Percentiles rank a stretch among this genome's conserved stretches.
phyloP scores from a whole-genome alignment of 192 early-diverging fungal species.

The Obelidium mucronatum region DNA sequence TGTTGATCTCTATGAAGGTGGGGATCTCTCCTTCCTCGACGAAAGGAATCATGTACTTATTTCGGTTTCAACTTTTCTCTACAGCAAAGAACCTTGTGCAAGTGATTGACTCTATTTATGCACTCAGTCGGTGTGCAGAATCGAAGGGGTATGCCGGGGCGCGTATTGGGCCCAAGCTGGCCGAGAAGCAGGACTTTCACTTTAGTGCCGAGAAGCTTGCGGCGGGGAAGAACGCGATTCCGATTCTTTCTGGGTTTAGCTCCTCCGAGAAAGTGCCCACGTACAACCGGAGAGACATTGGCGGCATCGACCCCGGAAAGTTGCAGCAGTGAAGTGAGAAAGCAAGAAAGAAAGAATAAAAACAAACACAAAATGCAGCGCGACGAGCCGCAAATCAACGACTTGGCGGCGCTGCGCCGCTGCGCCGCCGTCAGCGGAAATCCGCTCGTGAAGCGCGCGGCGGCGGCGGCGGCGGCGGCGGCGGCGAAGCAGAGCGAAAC shows the following conservation, averaged over 20 bases:
- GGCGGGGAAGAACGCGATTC: slow-evolving; percentile 63
- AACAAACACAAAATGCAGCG: too few species aligned
- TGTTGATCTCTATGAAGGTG: slow-evolving; percentile 76
- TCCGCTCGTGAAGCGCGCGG: not conserved
- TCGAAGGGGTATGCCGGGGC: slow-evolving; percentile 58
- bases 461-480: not conserved
- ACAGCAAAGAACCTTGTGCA: slow-evolving; percentile 53
- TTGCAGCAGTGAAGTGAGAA: slow-evolving; percentile 8
- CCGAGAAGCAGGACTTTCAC: slow-evolving; percentile 66
- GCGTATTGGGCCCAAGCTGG: slow-evolving; percentile 75
- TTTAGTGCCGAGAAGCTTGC: slow-evolving; percentile 70
- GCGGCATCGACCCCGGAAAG: slow-evolving; percentile 24
- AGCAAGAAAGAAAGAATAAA: too few species aligned
- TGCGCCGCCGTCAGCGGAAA: slow-evolving; percentile 7
- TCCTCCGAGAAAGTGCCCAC: slow-evolving; percentile 1
- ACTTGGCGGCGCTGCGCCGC: not conserved
- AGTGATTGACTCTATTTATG: slow-evolving; percentile 77
- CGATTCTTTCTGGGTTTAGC: slow-evolving; percentile 61
- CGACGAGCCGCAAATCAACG: not conserved
- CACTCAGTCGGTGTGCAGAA: slow-evolving; percentile 73
- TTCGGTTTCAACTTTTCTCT: not conserved
- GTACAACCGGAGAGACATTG: slow-evolving; percentile 32
- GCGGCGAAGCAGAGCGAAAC: not conserved
- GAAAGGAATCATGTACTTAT: slow-evolving; percentile 57
- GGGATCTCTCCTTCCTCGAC: too few species aligned